Conservation (phyloP, 73 alveolate genomes). For the Urostyla sp. region DNA sequence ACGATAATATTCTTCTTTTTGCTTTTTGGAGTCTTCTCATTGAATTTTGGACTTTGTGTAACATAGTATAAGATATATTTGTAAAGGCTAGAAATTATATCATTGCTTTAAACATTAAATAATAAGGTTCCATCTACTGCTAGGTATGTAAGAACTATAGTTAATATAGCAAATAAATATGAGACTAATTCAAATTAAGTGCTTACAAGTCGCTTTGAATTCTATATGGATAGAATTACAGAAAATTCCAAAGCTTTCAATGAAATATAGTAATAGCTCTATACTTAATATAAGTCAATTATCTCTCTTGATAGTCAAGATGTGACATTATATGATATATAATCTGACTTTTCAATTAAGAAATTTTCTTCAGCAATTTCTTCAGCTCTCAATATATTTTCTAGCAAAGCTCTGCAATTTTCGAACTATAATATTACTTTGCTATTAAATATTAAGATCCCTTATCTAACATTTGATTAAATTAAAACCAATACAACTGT, state of each 20-base stretch:
- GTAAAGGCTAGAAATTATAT: conserved; percentile 18
- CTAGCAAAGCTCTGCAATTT: conserved; percentile 37
- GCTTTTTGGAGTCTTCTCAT: conserved; percentile 39
- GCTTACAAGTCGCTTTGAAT: conserved; percentile 20
- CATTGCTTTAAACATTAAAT: conserved; percentile 3
- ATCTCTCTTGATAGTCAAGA: conserved; percentile 18
- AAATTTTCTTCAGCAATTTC: conserved; percentile 3
- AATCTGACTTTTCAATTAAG: conserved; percentile 7
- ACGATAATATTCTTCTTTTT: conserved; percentile 40
- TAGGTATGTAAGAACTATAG: conserved; percentile 49
- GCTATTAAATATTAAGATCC: conserved; percentile 3
- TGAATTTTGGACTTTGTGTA: conserved; percentile 48
- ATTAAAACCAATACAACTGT: not conserved
- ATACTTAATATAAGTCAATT: conserved; percentile 24
- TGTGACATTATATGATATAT: conserved; percentile 2
- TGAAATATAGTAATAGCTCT: conserved; percentile 12
- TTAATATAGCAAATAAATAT: conserved; percentile 46
- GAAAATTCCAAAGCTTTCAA: conserved; percentile 21
- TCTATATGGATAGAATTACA: conserved; percentile 9
- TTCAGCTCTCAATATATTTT: conserved; percentile 25
- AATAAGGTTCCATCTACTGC: conserved; percentile 35
- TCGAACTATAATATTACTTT: not conserved
- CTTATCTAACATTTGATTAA: conserved; percentile 34
- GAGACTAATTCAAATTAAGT: conserved; percentile 41
- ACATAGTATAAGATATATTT: conserved; percentile 21